phyloP scores from a whole-genome alignment of 2,329 filamentous ascomycete genomes.

The Pestalotiopsis sp. region DNA sequence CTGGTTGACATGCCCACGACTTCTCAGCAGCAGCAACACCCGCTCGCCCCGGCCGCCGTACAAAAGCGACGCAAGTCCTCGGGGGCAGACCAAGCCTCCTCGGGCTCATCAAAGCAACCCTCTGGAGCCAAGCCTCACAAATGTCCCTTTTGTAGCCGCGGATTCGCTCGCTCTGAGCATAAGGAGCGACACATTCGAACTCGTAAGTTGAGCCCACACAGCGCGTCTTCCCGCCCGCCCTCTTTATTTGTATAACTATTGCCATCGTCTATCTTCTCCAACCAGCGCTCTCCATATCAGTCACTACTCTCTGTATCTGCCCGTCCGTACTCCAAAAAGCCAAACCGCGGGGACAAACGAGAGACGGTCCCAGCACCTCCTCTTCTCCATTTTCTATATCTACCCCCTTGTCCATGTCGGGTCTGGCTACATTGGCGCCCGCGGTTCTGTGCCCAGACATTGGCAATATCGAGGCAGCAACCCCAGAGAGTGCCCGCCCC shows the following conservation, averaged over 20 bases:
- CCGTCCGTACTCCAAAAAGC: not conserved
- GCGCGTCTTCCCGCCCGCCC: not conserved
- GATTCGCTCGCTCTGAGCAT: constrained; percentile 47
- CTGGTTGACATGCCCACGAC: not conserved
- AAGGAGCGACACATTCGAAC: constrained; percentile 46
- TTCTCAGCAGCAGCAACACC: not conserved
- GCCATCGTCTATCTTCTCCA: not conserved
- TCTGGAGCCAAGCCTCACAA: not conserved
- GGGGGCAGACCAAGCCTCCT: not conserved
- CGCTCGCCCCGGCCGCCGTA: not conserved
- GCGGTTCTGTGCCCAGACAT: not conserved
- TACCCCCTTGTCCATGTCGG: not conserved
- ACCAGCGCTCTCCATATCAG: not conserved
- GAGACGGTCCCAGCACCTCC: not conserved
- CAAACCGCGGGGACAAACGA: not conserved
- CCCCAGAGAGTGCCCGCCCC: not conserved
- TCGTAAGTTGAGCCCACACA: constrained; percentile 32
- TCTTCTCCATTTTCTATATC: not conserved
- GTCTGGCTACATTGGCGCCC: not conserved
- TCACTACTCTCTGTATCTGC: not conserved
- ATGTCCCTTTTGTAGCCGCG: constrained; percentile 37
- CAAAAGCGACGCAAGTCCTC: constrained; percentile 7
- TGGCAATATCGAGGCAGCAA: not conserved
- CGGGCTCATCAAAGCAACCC: not conserved
- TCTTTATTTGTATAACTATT: not conserved